A percentile compares a stretch with the other conserved stretches of the same genome.
phyloP scores from a whole-genome alignment of 192 early-diverging fungal genomes.

The Chytriomyces sp. region DNA sequence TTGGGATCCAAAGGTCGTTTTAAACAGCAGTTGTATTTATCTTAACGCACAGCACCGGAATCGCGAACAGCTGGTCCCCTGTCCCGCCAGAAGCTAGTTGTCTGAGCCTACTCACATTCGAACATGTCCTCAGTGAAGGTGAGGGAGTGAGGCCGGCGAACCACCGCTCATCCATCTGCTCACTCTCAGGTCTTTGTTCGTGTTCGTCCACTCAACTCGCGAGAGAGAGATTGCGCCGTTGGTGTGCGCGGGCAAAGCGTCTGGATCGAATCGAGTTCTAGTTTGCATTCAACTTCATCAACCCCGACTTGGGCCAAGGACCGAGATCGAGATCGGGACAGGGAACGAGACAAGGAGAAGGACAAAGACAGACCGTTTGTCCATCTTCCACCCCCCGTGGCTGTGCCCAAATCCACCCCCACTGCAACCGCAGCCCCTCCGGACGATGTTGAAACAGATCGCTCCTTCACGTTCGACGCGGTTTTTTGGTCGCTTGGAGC shows the following conservation, averaged over 20 bases:
- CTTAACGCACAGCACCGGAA: background rate
- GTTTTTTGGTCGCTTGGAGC: constrained; percentile 75
- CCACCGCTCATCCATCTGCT: background rate
- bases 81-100: background rate
- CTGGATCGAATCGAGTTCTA: background rate
- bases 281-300: background rate
- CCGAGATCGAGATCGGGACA: background rate
- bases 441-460: constrained; percentile 41
- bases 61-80: background rate
- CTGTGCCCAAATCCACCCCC: background rate
- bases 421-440: background rate
- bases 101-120: background rate
- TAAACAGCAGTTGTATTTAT: background rate
- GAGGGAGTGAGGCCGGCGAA: background rate
- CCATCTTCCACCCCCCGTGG: background rate
- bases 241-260: background rate
- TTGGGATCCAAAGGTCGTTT: background rate
- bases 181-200: constrained; percentile 45
- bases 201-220: constrained; percentile 46
- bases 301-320: background rate
- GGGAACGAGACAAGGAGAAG: constrained; percentile 6
- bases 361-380: background rate
- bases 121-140: background rate
- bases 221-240: constrained; percentile 32
- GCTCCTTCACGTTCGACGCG: constrained; percentile 82